phyloP scores from a whole-genome alignment of 2,329 filamentous ascomycete genomes.

The Cordyceps cateniannulata region DNA sequence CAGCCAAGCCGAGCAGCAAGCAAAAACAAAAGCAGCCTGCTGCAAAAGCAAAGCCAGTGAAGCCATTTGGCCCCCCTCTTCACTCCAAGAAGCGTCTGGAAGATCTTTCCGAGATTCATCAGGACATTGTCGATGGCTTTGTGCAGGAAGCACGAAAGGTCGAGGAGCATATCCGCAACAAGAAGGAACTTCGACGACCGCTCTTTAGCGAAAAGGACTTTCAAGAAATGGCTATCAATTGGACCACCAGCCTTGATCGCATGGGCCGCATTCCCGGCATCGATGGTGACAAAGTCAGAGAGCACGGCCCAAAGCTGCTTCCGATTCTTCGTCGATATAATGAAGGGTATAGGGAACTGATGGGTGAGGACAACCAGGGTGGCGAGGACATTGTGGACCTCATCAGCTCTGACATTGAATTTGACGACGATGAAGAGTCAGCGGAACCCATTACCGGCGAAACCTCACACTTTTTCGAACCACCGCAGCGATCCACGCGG shows the following conservation, averaged over 20 bases:
- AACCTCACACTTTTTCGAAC: constrained; percentile 42
- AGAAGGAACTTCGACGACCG: constrained; percentile 47
- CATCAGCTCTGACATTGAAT: constrained; percentile 39
- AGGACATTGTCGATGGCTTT: constrained; percentile 58
- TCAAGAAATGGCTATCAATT: constrained; percentile 65
- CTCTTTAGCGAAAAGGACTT: constrained; percentile 65
- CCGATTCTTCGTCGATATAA: constrained; percentile 47
- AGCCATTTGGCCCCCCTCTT: constrained; percentile 50
- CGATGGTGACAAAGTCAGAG: constrained; percentile 52
- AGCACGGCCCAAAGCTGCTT: constrained; percentile 56
- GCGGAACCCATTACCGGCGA: constrained; percentile 21
- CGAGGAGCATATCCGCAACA: constrained; percentile 56
- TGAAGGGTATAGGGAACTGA: constrained; percentile 43
- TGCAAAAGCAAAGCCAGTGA: constrained; percentile 13
- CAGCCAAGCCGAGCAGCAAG: constrained; percentile 28
- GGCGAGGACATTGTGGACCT: constrained; percentile 47
- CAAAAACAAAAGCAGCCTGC: background rate
- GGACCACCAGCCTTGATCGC: constrained; percentile 54
- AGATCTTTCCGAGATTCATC: constrained; percentile 52
- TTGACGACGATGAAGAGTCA: constrained; percentile 32
- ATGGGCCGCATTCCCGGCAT: constrained; percentile 61
- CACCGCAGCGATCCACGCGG: constrained; percentile 12
- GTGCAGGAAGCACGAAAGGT: constrained; percentile 53
- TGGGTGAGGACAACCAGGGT: constrained; percentile 25
- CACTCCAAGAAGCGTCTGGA: constrained; percentile 47